Evolutionary conservation across 352 stramenopile genomes (phyloP), one percentile per base, ranked within the genome.

Genomic region (Phytopythium oedochilum): DNA sequence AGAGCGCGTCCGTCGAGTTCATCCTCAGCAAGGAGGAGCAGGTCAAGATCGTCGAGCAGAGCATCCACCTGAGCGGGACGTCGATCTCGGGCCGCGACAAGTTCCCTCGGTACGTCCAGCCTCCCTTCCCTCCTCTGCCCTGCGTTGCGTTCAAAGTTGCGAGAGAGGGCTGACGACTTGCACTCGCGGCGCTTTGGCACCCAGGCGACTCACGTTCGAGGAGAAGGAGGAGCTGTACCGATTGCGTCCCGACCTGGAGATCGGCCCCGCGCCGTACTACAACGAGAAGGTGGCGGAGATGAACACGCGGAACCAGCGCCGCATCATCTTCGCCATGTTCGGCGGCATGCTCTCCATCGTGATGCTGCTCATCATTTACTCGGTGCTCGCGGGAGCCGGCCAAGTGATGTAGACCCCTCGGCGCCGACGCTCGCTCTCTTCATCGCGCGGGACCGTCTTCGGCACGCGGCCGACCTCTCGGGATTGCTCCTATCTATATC

Each of bases 211-310:
- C 49, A 93, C 85, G 18, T 61, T 77, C 18, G 78, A 90, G 68
- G 85, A 94, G 62, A 90, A 88, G 60, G 75, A 82, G 43, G 85
- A 88, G 53, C 71, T 94, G 34, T 94, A 94, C 61, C 82, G 76
- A 63, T 47, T 89, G 49, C 85, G 85, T 7, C 85, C 85, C 22
- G 85, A 94, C 52, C 72, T 94, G 22, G 83, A 92, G 57, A 91
- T 94, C 36, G 73, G 69, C 0, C 75, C 75, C 29, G 61, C 36
- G 36, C 73, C 78, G 7, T 89, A 69, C 60, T 87, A 71, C 69
- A 71, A 80, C 50, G 73, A 88, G 52, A 71, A 87, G 20, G 54
- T 88, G 57, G 59, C 70, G 31, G 67, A 80, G 53, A 50, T 86
- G 29, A 70, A 86, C 29, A 63, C 68, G 38, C 70, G 68, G 45